These are phyloP conservation scores for Eucalyptus leucophloia DNA, from an alignment of 345 rosid genomes.

Conservation along the genomic window DNA sequence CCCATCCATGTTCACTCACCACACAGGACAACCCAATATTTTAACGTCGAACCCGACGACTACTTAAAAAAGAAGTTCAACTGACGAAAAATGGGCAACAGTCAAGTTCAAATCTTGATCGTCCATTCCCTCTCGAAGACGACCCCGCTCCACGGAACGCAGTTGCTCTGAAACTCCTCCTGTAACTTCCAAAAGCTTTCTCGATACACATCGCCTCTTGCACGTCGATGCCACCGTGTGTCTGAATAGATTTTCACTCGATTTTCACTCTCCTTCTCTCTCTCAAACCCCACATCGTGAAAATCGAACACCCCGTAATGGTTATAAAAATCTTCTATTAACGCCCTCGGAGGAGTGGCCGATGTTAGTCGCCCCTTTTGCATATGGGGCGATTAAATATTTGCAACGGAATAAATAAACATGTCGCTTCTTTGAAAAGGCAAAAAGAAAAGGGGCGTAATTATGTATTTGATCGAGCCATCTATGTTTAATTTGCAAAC, in stretches of 20 bases:
- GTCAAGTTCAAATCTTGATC: background rate
- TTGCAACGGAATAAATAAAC: background rate
- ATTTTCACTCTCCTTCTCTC: background rate
- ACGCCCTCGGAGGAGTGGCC: background rate
- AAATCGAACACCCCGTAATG: background rate
- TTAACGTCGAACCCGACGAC: background rate
- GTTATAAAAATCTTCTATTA: background rate
- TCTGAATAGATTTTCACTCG: background rate
- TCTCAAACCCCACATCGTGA: background rate
- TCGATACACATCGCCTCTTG: background rate
- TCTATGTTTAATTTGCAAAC: too few relatives aligned
- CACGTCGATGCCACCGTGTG: background rate
- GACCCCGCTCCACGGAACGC: background rate
- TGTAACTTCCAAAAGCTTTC: background rate
- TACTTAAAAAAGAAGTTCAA: background rate
- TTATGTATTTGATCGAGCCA: background rate
- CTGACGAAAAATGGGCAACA: background rate
- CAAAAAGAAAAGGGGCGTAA: background rate
- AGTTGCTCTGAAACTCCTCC: background rate
- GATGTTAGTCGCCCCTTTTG: background rate
- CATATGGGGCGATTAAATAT: too few relatives aligned
- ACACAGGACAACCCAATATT: background rate
- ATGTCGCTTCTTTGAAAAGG: background rate
- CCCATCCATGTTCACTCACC: background rate
- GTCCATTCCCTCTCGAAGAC: background rate